Base-by-base conservation (phyloP, 108 stramenopile genomes). In the Epipyxis sp. region DNA sequence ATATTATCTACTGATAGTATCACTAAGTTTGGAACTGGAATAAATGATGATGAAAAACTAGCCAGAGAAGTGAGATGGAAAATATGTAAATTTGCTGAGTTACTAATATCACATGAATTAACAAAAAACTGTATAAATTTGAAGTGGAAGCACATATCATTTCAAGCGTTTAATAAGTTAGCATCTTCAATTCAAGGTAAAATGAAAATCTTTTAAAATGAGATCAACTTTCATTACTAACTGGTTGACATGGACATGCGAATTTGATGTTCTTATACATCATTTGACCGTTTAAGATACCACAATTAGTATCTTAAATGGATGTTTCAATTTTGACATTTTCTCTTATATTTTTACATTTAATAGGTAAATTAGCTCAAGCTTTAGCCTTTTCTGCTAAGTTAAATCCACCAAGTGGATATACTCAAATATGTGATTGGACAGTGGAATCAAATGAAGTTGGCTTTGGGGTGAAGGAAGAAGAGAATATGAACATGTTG, bases 101-200 rank as follows among this genome's bases (percentile, higher is more conserved):
- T 74, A 6, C 42, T 74, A 3, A 3, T 74, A 6, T 74, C 71
- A 32, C 10, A 13, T 10, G 46, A 74, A 37, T 27, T 74, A 13
- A 20, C 41, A 20, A 16, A 54, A 37, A 30, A 27, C 27, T 35
- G 71, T 57, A 32, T 3, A 34, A 37, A 32, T 10, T 42, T 39
- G 71, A 27, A 42, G 3, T 50, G 46, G 20, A 50, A 27, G 27
- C 6, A 32, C 34, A 3, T 42, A 16, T 10, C 42, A 46, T 34
- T 74, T 54, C 50, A 74, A 74, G 25, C 29, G 25, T 74, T 74
- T 3, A 74, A 6, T 6, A 74, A 74, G 50, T 43, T 74, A 10
- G 50, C 46, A 10, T 74, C 71, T 10, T 16, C 27, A 42, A 46
- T 6, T 6, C 71, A 74, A 37, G 71, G 71, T 32, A n/a, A n/a